Base-by-base conservation (phyloP, 2,329 filamentous ascomycete species). In the Emmonsiellopsis sp. region DNA sequence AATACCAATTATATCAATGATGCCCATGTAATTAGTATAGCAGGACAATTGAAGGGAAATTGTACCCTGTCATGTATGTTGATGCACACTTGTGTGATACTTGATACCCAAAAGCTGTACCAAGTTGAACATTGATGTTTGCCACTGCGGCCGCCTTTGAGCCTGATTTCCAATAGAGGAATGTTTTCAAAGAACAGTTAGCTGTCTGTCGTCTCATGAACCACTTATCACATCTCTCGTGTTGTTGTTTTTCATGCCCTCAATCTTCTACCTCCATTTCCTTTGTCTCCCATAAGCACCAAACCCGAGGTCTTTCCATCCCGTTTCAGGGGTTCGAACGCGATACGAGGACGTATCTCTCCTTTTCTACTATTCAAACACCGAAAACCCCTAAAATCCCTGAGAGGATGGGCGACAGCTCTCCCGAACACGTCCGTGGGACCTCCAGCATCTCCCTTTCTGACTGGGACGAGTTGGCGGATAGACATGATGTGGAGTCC, bases 391-490 rank as follows among this genome's bases (percentile, higher is more conserved):
- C 34, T 20, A 11, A 16, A 10, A 20, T 35, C 32, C 10, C 26
- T 16, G 10, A 37, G 15, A 48, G 9, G 45, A 48, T 37, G 45
- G 13, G 10, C 16, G 32, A 48, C 13, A 37, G 26, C 15, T 48
- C 45, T 13, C 45, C 45, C 13, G 32, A 26, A 5, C 9, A 48
- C 32, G 32, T 48, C 9, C 45, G 45, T 10, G 45, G 45, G 15
- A 48, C 16, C 45, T 48, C 45, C 3, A 31, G 20, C 9, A 1
- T 35, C 26, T 48, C 45, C n/a, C 37, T n/a, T 15, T 34, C 30
- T 37, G 45, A 48, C 15, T 48, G 45, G 45, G 45, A 48, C 16
- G 32, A 48, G 31, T 48, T 48, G 32, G 31, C 45, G 16, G 45
- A 48, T 38, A 35, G 45, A 11, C 15, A 11, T 5, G 45, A 15